phyloP scores from a whole-genome alignment of 2,329 filamentous ascomycete species.

The Endoconidiophora laricicola region DNA sequence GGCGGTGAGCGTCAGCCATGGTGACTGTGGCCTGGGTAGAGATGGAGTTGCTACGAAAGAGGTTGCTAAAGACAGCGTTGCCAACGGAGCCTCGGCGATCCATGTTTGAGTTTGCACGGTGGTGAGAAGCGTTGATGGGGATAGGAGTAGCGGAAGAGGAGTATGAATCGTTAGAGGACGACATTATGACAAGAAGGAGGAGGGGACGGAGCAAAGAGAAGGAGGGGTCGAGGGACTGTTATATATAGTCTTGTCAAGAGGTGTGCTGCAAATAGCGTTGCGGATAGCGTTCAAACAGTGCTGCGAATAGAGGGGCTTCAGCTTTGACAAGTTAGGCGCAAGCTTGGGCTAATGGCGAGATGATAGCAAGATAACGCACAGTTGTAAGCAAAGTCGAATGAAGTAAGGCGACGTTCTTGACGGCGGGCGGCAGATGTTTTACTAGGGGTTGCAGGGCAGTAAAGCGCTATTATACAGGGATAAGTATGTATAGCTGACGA shows the following conservation, averaged over 20 bases:
- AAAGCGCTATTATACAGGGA: too few relatives aligned
- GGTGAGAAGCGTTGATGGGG: constrained; percentile 17
- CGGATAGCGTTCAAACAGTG: too few relatives aligned
- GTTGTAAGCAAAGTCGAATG: too few relatives aligned
- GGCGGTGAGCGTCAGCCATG: constrained; percentile 40
- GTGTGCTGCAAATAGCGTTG: neutral
- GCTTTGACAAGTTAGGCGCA: too few relatives aligned
- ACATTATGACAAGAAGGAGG: neutral
- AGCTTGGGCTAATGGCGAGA: too few relatives aligned
- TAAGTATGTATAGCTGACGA: too few relatives aligned
- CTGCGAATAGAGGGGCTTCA: too few relatives aligned
- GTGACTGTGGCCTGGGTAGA: constrained; percentile 25
- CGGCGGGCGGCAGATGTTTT: too few relatives aligned
- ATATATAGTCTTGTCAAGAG: neutral
- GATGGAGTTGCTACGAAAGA: constrained; percentile 42
- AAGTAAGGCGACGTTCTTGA: too few relatives aligned
- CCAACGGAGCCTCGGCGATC: constrained; percentile 39
- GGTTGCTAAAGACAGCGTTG: constrained; percentile 37
- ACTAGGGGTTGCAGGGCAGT: too few relatives aligned
- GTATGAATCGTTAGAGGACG: constrained; percentile 6
- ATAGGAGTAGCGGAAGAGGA: constrained; percentile 13
- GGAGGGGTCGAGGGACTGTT: neutral
- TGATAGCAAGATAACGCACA: too few relatives aligned
- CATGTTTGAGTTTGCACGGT: constrained; percentile 21
- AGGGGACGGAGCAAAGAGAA: neutral